These are phyloP conservation scores for Phialemonium atrogriseum DNA, from an alignment of 2,329 filamentous ascomycete genomes.

Conservation along the genomic window DNA sequence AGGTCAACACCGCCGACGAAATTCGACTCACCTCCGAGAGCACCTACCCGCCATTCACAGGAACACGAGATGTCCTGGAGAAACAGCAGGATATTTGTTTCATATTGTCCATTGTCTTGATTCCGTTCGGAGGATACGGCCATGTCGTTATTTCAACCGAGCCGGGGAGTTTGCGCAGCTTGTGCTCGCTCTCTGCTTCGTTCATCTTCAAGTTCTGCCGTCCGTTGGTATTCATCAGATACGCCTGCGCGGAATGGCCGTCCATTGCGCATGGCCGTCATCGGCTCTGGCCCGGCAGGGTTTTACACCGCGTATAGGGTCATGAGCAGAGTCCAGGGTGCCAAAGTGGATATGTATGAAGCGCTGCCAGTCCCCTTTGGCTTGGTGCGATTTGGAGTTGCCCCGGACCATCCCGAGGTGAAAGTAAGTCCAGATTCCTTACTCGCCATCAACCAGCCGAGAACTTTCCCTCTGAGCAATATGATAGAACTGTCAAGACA, in stretches of 20 bases:
- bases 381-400: constrained; percentile 86
- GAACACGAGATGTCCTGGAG: too few species aligned
- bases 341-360: constrained; percentile 92
- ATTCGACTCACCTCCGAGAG: too few species aligned
- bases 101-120: too few species aligned
- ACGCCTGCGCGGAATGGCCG: constrained; percentile 21
- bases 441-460: constrained; percentile 7
- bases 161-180: background rate
- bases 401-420: constrained; percentile 97
- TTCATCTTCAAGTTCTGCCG: background rate
- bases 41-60: too few species aligned
- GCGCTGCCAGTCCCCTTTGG: constrained; percentile 87
- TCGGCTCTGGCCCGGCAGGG: constrained; percentile 90
- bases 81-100: too few species aligned
- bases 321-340: constrained; percentile 64
- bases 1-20: too few species aligned
- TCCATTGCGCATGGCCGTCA: constrained; percentile 72
- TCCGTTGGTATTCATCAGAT: constrained; percentile 7
- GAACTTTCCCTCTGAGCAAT: background rate
- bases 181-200: background rate
- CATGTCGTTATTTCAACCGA: too few species aligned
- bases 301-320: constrained; percentile 90
- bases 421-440: constrained; percentile 61
- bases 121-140: too few species aligned
- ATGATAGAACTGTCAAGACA: constrained; percentile 81